Evolutionary conservation across 2,329 filamentous ascomycete species (phyloP), one percentile per base, ranked within the genome.

Genomic region (Colletotrichum agaves): DNA sequence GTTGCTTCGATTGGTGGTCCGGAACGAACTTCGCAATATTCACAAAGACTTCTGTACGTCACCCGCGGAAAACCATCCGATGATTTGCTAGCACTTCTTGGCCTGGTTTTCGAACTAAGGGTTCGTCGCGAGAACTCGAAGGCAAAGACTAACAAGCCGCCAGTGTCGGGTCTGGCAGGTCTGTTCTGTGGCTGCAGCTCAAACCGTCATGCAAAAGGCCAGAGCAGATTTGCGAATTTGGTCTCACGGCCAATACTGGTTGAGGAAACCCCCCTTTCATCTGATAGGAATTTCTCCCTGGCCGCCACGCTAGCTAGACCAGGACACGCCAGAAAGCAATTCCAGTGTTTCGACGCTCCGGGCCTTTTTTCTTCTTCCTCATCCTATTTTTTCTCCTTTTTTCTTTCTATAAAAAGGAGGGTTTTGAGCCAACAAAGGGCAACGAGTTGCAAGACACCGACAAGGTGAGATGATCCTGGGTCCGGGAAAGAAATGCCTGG

Each of bases 301-400:
- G 46, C 39, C 49, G 49, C 49, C 59, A 49, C 62, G 49, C 62
- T 67, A 67, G 49, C 62, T 67, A 67, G 63, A 33, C 52, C 37
- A 49, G 56, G 62, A 57, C 56, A 44, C 62, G 15, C 43, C 35
- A 27, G 33, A 66, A 67, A 69, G 56, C 50, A 58, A 62, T 50
- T 67, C 49, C 50, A 58, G 17, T 52, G 63, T 67, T 67, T 67
- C 66, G 8, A 52, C 43, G 63, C 66, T 69, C 35, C 21, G 61
- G 35, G 61, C 61, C 61, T 64, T 46, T 64, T 39, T 35, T n/a
- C n/a, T n/a, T n/a, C n/a, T n/a, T n/a, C n/a, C n/a, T n/a, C n/a
- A n/a, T n/a, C n/a, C n/a, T n/a, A n/a, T n/a, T n/a, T n/a, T n/a
- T n/a, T n/a, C n/a, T n/a, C n/a, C n/a, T n/a, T n/a, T n/a, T n/a